Conservation (phyloP, 2,329 filamentous ascomycete species). For the Aspergillus caelatus region DNA sequence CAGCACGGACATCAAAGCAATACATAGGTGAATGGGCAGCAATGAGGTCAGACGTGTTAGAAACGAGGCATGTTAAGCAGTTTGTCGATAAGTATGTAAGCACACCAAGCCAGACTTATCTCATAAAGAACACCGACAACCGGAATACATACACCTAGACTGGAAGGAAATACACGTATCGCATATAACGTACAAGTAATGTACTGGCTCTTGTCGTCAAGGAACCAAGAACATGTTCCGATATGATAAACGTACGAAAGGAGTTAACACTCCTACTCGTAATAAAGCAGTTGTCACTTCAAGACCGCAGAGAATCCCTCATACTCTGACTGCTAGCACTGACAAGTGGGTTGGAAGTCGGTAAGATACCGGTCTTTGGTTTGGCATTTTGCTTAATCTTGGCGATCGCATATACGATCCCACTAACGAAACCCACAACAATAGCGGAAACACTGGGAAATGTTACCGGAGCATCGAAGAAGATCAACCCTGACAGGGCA, state of each 20-base stretch:
- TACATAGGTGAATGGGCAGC: background rate
- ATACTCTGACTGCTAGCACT: conserved; percentile 91
- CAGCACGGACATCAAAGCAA: background rate
- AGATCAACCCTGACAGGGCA: conserved; percentile 86
- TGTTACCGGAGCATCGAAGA: conserved; percentile 93
- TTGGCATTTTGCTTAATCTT: conserved; percentile 78
- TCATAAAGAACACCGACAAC: background rate
- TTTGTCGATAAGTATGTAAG: background rate
- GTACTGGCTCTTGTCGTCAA: conserved; percentile 6
- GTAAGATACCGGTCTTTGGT: conserved; percentile 68
- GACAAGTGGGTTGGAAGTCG: conserved; percentile 69
- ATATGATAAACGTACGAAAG: background rate
- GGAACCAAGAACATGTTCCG: background rate
- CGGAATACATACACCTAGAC: conserved; percentile 8
- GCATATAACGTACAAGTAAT: conserved; percentile 30
- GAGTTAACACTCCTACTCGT: background rate
- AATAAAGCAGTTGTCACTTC: conserved; percentile 18
- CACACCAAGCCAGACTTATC: background rate
- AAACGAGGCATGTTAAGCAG: background rate
- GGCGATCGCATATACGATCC: conserved; percentile 84
- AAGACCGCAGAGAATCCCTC: conserved; percentile 79
- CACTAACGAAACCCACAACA: conserved; percentile 84
- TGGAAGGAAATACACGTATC: conserved; percentile 32
- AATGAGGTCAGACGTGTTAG: background rate
- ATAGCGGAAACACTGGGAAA: conserved; percentile 92